These are phyloP conservation scores for Coniferiporia weirii DNA, from an alignment of 1,284 basidiomycete genomes.

Conservation along the genomic window DNA sequence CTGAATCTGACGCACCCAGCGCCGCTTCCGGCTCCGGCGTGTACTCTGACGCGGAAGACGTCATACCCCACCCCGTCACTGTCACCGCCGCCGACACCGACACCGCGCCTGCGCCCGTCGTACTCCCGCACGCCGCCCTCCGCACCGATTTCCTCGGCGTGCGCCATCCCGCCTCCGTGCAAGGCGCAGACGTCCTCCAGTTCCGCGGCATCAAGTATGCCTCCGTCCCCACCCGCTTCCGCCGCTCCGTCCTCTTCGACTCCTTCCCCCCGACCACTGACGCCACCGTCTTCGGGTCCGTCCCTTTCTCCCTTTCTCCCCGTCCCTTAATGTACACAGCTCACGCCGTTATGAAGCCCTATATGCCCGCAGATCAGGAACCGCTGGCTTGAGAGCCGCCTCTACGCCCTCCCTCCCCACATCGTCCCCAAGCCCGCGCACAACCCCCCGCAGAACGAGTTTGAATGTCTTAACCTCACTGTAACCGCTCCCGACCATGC, in stretches of 20 bases:
- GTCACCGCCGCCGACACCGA: background rate
- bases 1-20: background rate
- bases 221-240: constrained; percentile 64
- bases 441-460: constrained; percentile 51
- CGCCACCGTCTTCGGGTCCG: constrained; percentile 59
- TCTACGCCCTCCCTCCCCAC: constrained; percentile 54
- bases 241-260: constrained; percentile 56
- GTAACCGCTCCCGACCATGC: constrained; percentile 64
- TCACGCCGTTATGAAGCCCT: constrained; percentile 40
- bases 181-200: constrained; percentile 55
- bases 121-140: constrained; percentile 29
- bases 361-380: constrained; percentile 64
- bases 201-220: constrained; percentile 74
- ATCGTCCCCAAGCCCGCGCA: constrained; percentile 50
- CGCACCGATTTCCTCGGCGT: constrained; percentile 61
- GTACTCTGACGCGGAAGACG: background rate
- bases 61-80: background rate
- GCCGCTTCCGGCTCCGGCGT: background rate
- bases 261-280: constrained; percentile 53
- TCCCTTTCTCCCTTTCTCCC: no score
- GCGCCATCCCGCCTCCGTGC: constrained; percentile 52
- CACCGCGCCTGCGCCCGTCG: background rate
- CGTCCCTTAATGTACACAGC: background rate
- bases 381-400: constrained; percentile 48
- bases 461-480: constrained; percentile 71